Percentiles rank a stretch among this genome's conserved stretches.
These are phyloP conservation scores for Colletotrichum filicis DNA, from an alignment of 2,329 filamentous ascomycete genomes.

Conservation along the genomic window DNA sequence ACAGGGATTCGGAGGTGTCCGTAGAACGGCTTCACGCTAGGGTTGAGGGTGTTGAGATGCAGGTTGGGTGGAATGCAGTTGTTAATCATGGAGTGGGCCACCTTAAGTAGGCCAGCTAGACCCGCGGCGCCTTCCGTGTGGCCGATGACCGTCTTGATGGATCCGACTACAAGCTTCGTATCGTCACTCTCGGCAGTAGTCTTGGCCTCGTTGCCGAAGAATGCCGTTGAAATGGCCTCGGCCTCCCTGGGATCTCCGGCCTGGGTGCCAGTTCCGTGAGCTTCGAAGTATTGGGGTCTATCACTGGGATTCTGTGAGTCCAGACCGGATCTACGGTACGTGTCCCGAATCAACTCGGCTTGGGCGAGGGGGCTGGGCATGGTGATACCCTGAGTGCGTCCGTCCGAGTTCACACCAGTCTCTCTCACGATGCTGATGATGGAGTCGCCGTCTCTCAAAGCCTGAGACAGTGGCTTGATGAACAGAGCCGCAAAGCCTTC, in stretches of 20 bases:
- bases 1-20: slow-evolving; percentile 41
- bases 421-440: slow-evolving; percentile 51
- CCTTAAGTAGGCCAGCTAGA: slow-evolving; percentile 37
- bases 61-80: slow-evolving; percentile 36
- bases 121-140: slow-evolving; percentile 37
- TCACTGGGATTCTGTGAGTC: slow-evolving; percentile 42
- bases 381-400: slow-evolving; percentile 55
- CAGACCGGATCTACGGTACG: slow-evolving; percentile 51
- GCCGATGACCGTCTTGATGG: slow-evolving; percentile 39
- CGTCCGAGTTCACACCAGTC: slow-evolving; percentile 53
- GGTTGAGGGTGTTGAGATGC: slow-evolving; percentile 34
- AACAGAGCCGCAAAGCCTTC: slow-evolving; percentile 56
- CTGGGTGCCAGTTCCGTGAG: slow-evolving; percentile 54
- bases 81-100: slow-evolving; percentile 33
- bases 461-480: slow-evolving; percentile 54
- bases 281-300: slow-evolving; percentile 55
- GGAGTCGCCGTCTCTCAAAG: slow-evolving; percentile 50
- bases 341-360: slow-evolving; percentile 48
- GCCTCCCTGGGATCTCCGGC: slow-evolving; percentile 42
- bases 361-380: slow-evolving; percentile 47
- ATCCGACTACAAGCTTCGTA: slow-evolving; percentile 41
- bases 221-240: slow-evolving; percentile 37
- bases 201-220: slow-evolving; percentile 43
- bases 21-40: slow-evolving; percentile 37
- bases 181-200: slow-evolving; percentile 34